phyloP scores from a whole-genome alignment of 257 asterid species.

The Salvia rosmarinus region DNA sequence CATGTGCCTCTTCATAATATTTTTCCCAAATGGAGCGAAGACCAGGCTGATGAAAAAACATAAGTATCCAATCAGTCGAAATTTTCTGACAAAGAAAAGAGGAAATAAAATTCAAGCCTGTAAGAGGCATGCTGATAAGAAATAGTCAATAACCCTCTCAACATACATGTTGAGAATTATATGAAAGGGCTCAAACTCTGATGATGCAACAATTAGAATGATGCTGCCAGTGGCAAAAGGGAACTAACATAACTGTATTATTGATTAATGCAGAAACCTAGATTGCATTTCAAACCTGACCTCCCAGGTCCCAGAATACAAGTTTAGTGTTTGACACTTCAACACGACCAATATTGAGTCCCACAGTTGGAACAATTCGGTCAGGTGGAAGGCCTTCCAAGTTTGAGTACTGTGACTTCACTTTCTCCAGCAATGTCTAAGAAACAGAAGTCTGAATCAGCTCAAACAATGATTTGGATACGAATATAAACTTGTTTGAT shows the following conservation, averaged over 20 bases:
- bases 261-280: constrained; percentile 30
- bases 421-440: constrained; percentile 86
- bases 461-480: constrained; percentile 17
- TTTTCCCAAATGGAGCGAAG: constrained; percentile 96
- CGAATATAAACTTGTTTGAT: constrained; percentile 10
- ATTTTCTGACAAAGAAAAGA: not conserved
- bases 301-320: constrained; percentile 97
- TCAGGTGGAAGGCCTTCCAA: constrained; percentile 91
- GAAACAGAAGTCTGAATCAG: constrained; percentile 34
- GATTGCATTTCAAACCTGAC: constrained; percentile 71
- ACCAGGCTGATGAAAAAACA: constrained; percentile 67
- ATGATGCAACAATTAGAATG: constrained; percentile 6
- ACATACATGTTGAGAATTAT: constrained; percentile 4
- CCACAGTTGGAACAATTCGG: constrained; percentile 93
- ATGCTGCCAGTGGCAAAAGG: constrained; percentile 1
- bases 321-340: constrained; percentile 79
- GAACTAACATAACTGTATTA: not conserved
- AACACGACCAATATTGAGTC: constrained; percentile 88
- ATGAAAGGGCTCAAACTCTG: not conserved
- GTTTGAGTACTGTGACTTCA: constrained; percentile 80
- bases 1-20: constrained; percentile 93
- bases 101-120: constrained; percentile 4
- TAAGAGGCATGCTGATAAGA: not conserved
- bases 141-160: not conserved
- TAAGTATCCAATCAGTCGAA: constrained; percentile 31